Evolutionary conservation across 371 early-diverging fungal genomes (phyloP).

Genomic region (Funneliformis caledonium): DNA sequence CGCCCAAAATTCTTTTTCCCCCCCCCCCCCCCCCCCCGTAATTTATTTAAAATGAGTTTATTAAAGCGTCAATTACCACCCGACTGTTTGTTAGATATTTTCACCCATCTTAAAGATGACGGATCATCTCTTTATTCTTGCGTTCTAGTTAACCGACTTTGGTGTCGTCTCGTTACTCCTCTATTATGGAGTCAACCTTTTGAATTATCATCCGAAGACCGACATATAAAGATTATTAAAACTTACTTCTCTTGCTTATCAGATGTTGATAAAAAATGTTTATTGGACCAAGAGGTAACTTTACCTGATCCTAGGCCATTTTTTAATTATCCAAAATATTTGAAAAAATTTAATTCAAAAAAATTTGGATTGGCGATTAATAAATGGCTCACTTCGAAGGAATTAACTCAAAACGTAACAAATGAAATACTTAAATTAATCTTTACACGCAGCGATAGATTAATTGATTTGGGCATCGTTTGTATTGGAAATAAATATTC

Average conservation of each 20-base stretch:
- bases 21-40: too few species aligned
- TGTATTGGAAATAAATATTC: too few species aligned
- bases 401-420: neutral
- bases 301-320: neutral
- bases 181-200: constrained; percentile 23
- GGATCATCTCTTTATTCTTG: constrained; percentile 20
- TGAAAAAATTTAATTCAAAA: neutral
- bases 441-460: neutral
- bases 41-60: too few species aligned
- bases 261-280: neutral
- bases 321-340: constrained; percentile 28
- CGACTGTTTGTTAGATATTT: constrained; percentile 29
- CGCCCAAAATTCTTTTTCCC: too few species aligned
- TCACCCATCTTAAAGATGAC: constrained; percentile 10
- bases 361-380: constrained; percentile 1
- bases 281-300: neutral
- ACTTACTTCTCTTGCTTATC: neutral
- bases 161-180: constrained; percentile 12
- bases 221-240: neutral
- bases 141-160: constrained; percentile 30
- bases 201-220: neutral
- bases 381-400: constrained; percentile 8
- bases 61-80: neutral
- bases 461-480: too few species aligned
- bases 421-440: neutral